A percentile compares a stretch with the other conserved stretches of the same genome.
Conservation (phyloP, 2,329 filamentous ascomycete genomes). For the Exophiala sp. region DNA sequence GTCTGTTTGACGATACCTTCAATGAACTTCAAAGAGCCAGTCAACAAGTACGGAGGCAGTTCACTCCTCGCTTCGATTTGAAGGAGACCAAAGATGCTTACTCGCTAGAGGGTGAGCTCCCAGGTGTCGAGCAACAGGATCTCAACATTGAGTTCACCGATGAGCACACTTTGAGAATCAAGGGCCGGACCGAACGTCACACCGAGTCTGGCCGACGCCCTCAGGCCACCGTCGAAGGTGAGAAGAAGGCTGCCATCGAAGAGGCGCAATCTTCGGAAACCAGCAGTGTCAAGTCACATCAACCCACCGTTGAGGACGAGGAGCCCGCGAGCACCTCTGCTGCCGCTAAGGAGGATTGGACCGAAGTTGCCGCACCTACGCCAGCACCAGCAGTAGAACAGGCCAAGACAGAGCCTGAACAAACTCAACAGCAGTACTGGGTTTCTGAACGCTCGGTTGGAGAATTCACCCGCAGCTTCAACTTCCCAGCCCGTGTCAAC, state of each 20-base stretch:
- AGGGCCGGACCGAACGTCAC: constrained; percentile 41
- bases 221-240: constrained; percentile 17
- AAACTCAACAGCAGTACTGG: constrained; percentile 50
- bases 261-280: constrained; percentile 20
- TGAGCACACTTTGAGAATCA: constrained; percentile 45
- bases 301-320: constrained; percentile 48
- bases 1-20: constrained; percentile 43
- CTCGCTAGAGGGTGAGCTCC: constrained; percentile 48
- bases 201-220: constrained; percentile 30
- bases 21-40: constrained; percentile 23
- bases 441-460: constrained; percentile 58
- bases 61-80: constrained; percentile 47
- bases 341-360: constrained; percentile 3
- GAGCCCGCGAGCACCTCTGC: constrained; percentile 27
- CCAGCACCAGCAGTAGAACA: constrained; percentile 27
- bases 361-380: constrained; percentile 33
- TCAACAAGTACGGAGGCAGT: constrained; percentile 30
- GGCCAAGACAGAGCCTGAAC: constrained; percentile 27
- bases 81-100: constrained; percentile 45
- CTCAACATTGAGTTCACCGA: constrained; percentile 49
- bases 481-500: constrained; percentile 56
- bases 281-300: constrained; percentile 30
- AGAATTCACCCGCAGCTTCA: constrained; percentile 58
- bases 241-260: constrained; percentile 21
- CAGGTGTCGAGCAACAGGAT: constrained; percentile 46